A percentile compares a stretch with the other conserved stretches of the same genome.
phyloP scores from a whole-genome alignment of 1,284 basidiomycete species.

The Megacollybia platyphylla region DNA sequence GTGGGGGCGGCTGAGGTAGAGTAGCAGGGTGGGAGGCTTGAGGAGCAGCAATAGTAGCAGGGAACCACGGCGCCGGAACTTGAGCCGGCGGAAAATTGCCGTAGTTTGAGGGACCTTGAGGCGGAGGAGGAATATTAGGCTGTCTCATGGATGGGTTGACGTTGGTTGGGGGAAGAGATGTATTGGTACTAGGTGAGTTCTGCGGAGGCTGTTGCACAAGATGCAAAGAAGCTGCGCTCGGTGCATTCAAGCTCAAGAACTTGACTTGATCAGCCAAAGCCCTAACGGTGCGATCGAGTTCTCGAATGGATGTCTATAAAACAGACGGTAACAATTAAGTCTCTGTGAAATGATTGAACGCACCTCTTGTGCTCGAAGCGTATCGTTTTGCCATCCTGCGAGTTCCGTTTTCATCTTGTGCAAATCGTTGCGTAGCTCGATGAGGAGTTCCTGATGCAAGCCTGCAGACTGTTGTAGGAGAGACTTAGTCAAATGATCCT shows the following conservation, averaged over 20 bases:
- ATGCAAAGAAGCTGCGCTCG: conserved; percentile 21
- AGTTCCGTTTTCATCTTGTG: conserved; percentile 64
- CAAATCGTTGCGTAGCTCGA: conserved; percentile 64
- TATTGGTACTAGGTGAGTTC: conserved; percentile 24
- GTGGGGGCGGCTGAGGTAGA: conserved; percentile 47
- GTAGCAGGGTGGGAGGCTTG: conserved; percentile 65
- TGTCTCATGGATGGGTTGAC: conserved; percentile 17
- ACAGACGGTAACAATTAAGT: neutral
- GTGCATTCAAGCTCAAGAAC: conserved; percentile 48
- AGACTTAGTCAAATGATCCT: conserved; percentile 61
- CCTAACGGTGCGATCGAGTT: conserved; percentile 65
- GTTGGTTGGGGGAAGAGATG: conserved; percentile 12
- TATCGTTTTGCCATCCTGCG: conserved; percentile 64
- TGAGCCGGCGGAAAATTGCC: conserved; percentile 13
- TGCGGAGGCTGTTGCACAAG: conserved; percentile 34
- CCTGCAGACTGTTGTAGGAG: conserved; percentile 57
- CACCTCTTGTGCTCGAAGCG: conserved; percentile 66
- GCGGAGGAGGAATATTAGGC: conserved; percentile 7
- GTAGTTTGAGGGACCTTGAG: neutral
- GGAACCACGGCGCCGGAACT: conserved; percentile 28
- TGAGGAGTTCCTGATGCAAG: conserved; percentile 66
- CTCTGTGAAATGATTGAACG: conserved; percentile 9
- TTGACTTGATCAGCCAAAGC: conserved; percentile 68
- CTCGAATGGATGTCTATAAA: conserved; percentile 53
- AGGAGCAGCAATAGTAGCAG: conserved; percentile 51